phyloP scores from a whole-genome alignment of 768 basidiomycete species.

The Trametes cingulata region DNA sequence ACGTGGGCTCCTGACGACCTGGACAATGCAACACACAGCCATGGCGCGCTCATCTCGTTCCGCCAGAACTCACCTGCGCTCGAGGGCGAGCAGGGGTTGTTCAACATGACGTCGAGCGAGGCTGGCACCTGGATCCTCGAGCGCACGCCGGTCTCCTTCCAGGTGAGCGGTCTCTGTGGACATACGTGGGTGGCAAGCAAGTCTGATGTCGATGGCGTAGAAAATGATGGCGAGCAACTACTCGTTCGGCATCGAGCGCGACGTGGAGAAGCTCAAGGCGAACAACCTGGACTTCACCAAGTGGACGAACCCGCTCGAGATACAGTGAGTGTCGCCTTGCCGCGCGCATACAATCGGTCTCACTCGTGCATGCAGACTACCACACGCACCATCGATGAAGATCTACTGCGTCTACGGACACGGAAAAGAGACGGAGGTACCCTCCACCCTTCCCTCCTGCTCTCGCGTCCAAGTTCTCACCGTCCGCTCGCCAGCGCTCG shows the following conservation, averaged over 20 bases:
- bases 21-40: slow-evolving; percentile 52
- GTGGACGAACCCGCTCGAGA: slow-evolving; percentile 92
- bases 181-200: not conserved
- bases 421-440: slow-evolving; percentile 92
- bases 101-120: slow-evolving; percentile 78
- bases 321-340: slow-evolving; percentile 45
- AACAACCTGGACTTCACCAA: slow-evolving; percentile 78
- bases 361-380: slow-evolving; percentile 56
- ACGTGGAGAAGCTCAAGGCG: slow-evolving; percentile 57
- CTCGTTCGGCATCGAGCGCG: slow-evolving; percentile 83
- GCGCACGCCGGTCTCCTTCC: slow-evolving; percentile 82
- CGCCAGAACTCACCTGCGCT: slow-evolving; percentile 36
- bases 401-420: slow-evolving; percentile 93
- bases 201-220: slow-evolving; percentile 35
- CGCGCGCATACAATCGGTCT: no score
- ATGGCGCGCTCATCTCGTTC: slow-evolving; percentile 86
- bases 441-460: slow-evolving; percentile 24
- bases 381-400: slow-evolving; percentile 88
- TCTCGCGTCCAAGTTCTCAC: not conserved
- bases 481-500: slow-evolving; percentile 58
- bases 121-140: slow-evolving; percentile 79
- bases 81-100: slow-evolving; percentile 24
- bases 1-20: slow-evolving; percentile 81
- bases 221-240: slow-evolving; percentile 86
- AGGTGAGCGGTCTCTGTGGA: slow-evolving; percentile 43